Evolutionary conservation across 2,329 filamentous ascomycete species (phyloP), one percentile per base, ranked within the genome.

Genomic region (Chalaropsis thielavioides): DNA sequence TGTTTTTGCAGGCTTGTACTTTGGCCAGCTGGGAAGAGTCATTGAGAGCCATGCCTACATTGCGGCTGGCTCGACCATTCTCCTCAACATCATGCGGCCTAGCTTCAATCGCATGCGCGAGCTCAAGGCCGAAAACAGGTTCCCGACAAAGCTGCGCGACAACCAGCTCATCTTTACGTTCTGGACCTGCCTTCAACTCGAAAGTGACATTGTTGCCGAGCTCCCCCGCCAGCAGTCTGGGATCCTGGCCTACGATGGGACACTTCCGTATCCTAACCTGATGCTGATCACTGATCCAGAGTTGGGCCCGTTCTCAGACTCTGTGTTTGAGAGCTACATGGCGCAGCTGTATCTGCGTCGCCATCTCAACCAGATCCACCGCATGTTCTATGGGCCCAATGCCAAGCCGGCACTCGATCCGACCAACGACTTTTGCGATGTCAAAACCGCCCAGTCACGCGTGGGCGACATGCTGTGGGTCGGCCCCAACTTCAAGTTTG

Each of bases 131-230:
- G 70, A 74, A 41, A 70, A 70, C 54, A 68, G 74, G 66, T 70
- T 78, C 69, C 74, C 79, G 38, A 35, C 24, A 7, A 41, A 22
- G 44, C 46, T 19, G 19, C 75, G 77, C 58, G 81, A 86, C 70
- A 89, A 91, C 71, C 79, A 87, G 65, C 79, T 87, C 43, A 79
- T 87, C 15, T 81, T 95, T 70, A 87, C 90, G 0, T 96, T 92
- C 71, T 97, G 92, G 92, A 94, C 92, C 7, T 95, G 90, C 72
- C 77, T 96, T 68, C 92, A 97, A 72, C 80, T 97, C 11, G 92
- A 97, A 75, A 96, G 91, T 74, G 92, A 97, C 73, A 90, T 97
- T 58, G 81, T 96, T 59, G 94, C 94, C 2, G 94, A 99, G 74
- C 79, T 97, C 67, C 82, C 78, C 17, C 75, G 83, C 2, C 81